These are phyloP conservation scores for Glycyrrhiza uralensis DNA, from an alignment of 306 rosid genomes.

Conservation along the genomic window DNA sequence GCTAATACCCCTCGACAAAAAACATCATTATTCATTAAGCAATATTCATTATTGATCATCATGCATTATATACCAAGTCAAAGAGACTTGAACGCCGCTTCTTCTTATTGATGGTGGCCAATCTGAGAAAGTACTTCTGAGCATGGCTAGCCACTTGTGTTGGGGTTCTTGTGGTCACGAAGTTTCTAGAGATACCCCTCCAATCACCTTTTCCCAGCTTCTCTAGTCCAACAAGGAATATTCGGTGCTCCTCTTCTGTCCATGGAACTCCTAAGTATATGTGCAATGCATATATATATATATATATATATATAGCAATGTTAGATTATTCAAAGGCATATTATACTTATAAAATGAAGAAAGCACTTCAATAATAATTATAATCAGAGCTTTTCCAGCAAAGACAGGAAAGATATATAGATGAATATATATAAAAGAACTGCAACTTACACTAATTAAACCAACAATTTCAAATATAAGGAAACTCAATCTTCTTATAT, in stretches of 20 bases:
- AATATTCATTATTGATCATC: background rate
- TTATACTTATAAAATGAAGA: background rate
- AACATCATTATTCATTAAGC: too few relatives aligned
- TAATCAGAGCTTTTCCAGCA: too few relatives aligned
- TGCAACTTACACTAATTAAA: too few relatives aligned
- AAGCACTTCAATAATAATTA: background rate
- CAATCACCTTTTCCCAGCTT: conserved; percentile 91
- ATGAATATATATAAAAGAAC: too few relatives aligned
- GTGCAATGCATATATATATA: background rate
- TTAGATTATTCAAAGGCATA: background rate
- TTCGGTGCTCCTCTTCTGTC: conserved; percentile 92
- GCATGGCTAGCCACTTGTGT: conserved; percentile 98
- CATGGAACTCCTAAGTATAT: conserved; percentile 66
- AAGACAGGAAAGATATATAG: too few relatives aligned
- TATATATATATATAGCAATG: too few relatives aligned
- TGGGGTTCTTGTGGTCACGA: conserved; percentile 83
- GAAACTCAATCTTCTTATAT: too few relatives aligned
- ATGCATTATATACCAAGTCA: conserved; percentile 37
- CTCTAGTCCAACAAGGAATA: conserved; percentile 75
- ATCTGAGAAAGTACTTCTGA: conserved; percentile 79
- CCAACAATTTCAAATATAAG: too few relatives aligned
- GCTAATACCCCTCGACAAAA: too few relatives aligned
- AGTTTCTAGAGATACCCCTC: conserved; percentile 84
- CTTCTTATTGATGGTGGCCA: conserved; percentile 52
- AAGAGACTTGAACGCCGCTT: conserved; percentile 85